phyloP scores from a whole-genome alignment of 768 basidiomycete genomes.

The Tylopilus sp. region DNA sequence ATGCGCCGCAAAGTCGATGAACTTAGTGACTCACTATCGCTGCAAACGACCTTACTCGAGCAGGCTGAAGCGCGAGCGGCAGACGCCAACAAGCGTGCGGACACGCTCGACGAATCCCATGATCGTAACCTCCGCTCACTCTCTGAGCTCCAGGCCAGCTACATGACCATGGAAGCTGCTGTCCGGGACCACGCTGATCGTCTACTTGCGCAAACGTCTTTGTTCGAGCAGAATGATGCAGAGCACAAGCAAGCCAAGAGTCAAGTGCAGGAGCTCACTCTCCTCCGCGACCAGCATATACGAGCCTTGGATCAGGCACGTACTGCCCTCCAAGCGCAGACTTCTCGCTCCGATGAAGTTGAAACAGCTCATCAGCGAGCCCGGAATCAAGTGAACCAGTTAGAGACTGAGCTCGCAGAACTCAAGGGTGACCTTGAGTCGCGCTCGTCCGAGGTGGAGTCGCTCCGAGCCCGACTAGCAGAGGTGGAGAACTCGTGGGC shows the following conservation, averaged over 20 bases:
- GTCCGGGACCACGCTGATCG: conserved; percentile 76
- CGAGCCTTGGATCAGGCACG: conserved; percentile 86
- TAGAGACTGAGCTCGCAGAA: conserved; percentile 78
- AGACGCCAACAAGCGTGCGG: conserved; percentile 74
- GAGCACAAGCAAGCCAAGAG: conserved; percentile 62
- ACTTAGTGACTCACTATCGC: conserved; percentile 65
- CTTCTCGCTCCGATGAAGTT: conserved; percentile 74
- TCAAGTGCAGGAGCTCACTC: conserved; percentile 68
- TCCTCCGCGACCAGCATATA: conserved; percentile 79
- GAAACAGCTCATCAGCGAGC: conserved; percentile 70
- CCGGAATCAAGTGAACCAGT: conserved; percentile 59
- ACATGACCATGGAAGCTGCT: conserved; percentile 55
- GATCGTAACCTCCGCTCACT: conserved; percentile 61
- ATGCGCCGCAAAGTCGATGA: conserved; percentile 73
- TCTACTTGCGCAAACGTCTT: conserved; percentile 67
- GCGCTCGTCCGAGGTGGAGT: conserved; percentile 69
- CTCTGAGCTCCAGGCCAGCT: conserved; percentile 64
- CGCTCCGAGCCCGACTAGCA: conserved; percentile 57
- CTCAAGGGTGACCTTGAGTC: conserved; percentile 79
- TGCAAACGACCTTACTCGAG: conserved; percentile 74
- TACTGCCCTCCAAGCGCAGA: conserved; percentile 69
- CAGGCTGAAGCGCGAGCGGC: conserved; percentile 76
- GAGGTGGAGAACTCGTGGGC: conserved; percentile 91
- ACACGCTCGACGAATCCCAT: conserved; percentile 67
- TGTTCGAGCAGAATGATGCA: conserved; percentile 74